A percentile compares a stretch with the other conserved stretches of the same genome.
Conservation (phyloP, 768 basidiomycete species). For the Boletus rubescentipes region DNA sequence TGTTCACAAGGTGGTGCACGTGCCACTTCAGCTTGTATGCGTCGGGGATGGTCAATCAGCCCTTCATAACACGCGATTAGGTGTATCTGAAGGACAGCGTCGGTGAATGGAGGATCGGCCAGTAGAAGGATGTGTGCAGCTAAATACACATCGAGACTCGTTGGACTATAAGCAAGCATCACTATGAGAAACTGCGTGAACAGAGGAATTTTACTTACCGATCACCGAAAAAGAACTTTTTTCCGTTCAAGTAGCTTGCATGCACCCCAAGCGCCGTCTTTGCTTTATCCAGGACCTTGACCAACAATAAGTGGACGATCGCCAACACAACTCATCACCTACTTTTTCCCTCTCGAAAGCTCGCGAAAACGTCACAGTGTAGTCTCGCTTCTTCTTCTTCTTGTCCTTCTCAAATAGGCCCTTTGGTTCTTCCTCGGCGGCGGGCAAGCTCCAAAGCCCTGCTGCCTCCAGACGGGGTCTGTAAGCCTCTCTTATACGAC, state of each 20-base stretch:
- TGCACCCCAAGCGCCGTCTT: conserved; percentile 58
- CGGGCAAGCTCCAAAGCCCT: conserved; percentile 57
- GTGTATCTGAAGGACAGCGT: conserved; percentile 55
- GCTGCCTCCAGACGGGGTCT: conserved; percentile 57
- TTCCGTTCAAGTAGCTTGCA: conserved; percentile 49
- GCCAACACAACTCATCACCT: neutral
- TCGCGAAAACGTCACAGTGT: conserved; percentile 43
- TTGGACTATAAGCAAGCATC: conserved; percentile 42
- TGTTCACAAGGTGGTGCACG: conserved; percentile 26
- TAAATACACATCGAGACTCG: conserved; percentile 61
- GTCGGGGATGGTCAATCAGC: conserved; percentile 57
- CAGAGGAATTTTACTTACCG: conserved; percentile 35
- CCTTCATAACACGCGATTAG: conserved; percentile 55
- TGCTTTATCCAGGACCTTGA: conserved; percentile 60
- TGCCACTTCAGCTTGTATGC: conserved; percentile 39
- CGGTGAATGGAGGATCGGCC: conserved; percentile 56
- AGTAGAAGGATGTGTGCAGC: conserved; percentile 70
- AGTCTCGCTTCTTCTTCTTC: conserved; percentile 35
- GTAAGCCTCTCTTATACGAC: conserved; percentile 57
- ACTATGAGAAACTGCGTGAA: neutral
- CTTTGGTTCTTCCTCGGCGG: conserved; percentile 40
- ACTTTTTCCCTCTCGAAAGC: conserved; percentile 68
- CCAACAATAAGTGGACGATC: conserved; percentile 3
- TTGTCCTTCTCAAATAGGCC: conserved; percentile 34
- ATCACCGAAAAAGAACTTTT: conserved; percentile 51